phyloP scores from a whole-genome alignment of 805 yeast genomes.

The Candida tammaniensis region DNA sequence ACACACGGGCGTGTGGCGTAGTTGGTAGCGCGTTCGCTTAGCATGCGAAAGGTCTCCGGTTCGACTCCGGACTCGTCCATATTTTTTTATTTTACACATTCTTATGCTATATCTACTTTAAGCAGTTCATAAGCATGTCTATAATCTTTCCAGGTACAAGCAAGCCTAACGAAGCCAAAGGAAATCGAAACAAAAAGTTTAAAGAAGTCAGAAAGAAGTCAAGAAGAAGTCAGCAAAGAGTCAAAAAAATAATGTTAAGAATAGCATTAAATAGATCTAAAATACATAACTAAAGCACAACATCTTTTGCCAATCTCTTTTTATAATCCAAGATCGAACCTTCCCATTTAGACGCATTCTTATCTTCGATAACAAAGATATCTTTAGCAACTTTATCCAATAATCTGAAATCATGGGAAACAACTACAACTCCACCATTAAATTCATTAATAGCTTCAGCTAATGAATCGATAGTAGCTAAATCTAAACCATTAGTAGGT shows the following conservation, averaged over 20 bases:
- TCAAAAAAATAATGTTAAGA: no score
- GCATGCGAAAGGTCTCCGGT: conserved; percentile 26
- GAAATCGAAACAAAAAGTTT: no score
- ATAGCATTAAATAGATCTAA: no score
- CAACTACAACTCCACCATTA: conserved; percentile 98
- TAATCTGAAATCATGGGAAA: conserved; percentile 97
- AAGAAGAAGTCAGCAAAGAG: no score
- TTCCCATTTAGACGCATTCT: conserved; percentile 96
- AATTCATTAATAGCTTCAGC: conserved; percentile 94
- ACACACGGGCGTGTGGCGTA: conserved; percentile 43
- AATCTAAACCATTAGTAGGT: conserved; percentile 99
- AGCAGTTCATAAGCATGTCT: no score
- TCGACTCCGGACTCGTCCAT: conserved; percentile 30
- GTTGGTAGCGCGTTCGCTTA: conserved; percentile 48
- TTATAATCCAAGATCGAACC: conserved; percentile 88
- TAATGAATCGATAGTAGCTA: conserved; percentile 95
- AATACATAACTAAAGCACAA: conserved; percentile 51
- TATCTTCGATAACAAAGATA: conserved; percentile 92
- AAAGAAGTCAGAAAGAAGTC: no score
- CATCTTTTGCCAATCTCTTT: conserved; percentile 88
- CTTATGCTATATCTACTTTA: no score
- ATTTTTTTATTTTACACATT: conserved; percentile 11
- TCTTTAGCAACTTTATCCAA: conserved; percentile 97
- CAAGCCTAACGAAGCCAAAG: no score
- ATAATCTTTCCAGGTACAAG: no score